Conservation (phyloP, 768 basidiomycete genomes). For the Epithele typhae region DNA sequence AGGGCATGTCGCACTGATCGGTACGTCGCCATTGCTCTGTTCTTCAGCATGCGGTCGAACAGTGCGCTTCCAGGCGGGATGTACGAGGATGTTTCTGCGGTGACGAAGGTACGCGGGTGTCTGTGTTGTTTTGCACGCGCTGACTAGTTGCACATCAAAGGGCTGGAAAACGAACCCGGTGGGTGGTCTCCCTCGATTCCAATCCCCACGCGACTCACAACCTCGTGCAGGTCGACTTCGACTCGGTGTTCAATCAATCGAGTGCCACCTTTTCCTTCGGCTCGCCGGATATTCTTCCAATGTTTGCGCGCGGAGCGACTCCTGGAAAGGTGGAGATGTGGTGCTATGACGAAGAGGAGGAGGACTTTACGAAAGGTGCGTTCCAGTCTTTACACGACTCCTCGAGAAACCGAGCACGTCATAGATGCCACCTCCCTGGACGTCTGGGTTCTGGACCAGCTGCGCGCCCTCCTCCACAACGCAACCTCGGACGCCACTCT, state of each 20-base stretch:
- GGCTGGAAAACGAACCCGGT: slow-evolving; percentile 88
- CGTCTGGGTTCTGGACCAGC: slow-evolving; percentile 71
- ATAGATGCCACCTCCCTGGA: slow-evolving; percentile 76
- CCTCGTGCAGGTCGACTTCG: slow-evolving; percentile 70
- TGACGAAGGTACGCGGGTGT: slow-evolving; percentile 53
- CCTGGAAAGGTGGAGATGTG: slow-evolving; percentile 69
- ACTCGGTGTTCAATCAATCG: slow-evolving; percentile 85
- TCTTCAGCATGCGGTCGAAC: not conserved
- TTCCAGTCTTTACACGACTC: not conserved
- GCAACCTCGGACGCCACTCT: slow-evolving; percentile 51
- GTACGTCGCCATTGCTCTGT: slow-evolving; percentile 28
- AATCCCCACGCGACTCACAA: not conserved
- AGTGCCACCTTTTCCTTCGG: slow-evolving; percentile 78
- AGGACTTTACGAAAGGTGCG: slow-evolving; percentile 83
- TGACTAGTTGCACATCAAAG: slow-evolving; percentile 31
- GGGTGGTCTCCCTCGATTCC: not conserved
- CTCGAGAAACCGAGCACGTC: too few species aligned
- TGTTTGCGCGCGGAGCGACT: slow-evolving; percentile 75
- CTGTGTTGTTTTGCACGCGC: not conserved
- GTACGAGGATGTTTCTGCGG: slow-evolving; percentile 89
- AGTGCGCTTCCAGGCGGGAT: slow-evolving; percentile 52
- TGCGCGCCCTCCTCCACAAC: slow-evolving; percentile 58
- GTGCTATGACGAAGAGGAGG: slow-evolving; percentile 72
- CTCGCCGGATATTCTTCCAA: slow-evolving; percentile 84
- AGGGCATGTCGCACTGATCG: slow-evolving; percentile 87